A percentile compares a stretch with the other conserved stretches of the same genome.
Evolutionary conservation across 352 stramenopile genomes (phyloP).

Genomic region (Globisporangium takayamanum): DNA sequence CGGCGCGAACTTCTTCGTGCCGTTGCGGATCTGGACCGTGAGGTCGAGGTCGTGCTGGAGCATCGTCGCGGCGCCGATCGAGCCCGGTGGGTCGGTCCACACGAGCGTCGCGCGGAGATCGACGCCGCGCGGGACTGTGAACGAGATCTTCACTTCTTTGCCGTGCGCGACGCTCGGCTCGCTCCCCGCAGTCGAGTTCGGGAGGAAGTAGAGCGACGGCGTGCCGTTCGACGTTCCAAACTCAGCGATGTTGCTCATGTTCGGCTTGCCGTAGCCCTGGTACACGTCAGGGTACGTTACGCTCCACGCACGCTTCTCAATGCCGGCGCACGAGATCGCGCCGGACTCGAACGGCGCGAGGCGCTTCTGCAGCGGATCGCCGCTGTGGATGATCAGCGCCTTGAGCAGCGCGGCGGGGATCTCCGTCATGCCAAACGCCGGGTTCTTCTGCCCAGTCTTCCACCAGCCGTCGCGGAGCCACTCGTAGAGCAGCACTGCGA

Average conservation of each 20-base stretch:
- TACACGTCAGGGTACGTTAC: constrained; percentile 68
- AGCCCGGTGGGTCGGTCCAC: constrained; percentile 73
- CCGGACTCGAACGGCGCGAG: constrained; percentile 32
- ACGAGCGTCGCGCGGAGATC: constrained; percentile 68
- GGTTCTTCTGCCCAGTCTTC: constrained; percentile 53
- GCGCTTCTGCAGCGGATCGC: constrained; percentile 41
- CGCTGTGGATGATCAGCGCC: constrained; percentile 77
- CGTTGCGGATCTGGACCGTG: constrained; percentile 52
- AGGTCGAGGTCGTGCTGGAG: constrained; percentile 80
- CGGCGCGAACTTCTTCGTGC: constrained; percentile 47
- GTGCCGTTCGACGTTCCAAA: constrained; percentile 24
- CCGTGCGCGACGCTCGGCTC: constrained; percentile 47
- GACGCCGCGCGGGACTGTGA: constrained; percentile 54
- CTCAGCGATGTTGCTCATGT: constrained; percentile 72
- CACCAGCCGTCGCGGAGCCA: constrained; percentile 80
- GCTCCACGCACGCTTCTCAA: constrained; percentile 24
- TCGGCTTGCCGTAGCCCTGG: constrained; percentile 77
- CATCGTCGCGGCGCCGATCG: constrained; percentile 47
- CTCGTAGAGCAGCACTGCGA: constrained; percentile 69
- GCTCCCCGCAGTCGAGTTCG: constrained; percentile 58
- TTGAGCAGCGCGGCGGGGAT: constrained; percentile 73
- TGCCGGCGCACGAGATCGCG: constrained; percentile 39
- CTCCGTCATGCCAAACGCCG: constrained; percentile 40
- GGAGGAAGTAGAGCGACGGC: constrained; percentile 60
- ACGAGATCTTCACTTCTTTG: constrained; percentile 61